These are phyloP conservation scores for Ogataea methanolica DNA, from an alignment of 805 yeast genomes.

Conservation along the genomic window DNA sequence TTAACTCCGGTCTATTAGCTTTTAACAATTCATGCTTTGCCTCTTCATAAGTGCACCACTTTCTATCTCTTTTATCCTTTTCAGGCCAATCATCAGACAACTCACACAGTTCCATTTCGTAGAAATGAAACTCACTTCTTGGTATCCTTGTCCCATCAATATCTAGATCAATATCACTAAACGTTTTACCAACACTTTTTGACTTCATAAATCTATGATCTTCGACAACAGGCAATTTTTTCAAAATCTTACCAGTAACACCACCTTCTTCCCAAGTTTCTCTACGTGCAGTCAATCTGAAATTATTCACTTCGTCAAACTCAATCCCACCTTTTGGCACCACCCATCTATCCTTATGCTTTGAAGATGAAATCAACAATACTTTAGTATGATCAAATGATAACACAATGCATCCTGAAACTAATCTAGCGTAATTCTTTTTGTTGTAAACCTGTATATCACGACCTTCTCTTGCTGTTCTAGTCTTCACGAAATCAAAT, in stretches of 20 bases:
- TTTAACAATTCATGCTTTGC: slow-evolving; percentile 56
- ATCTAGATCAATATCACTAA: slow-evolving; percentile 15
- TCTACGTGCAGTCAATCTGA: slow-evolving; percentile 56
- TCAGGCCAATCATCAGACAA: slow-evolving; percentile 78
- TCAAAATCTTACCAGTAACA: slow-evolving; percentile 57
- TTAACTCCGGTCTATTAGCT: slow-evolving; percentile 63
- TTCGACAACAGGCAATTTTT: slow-evolving; percentile 57
- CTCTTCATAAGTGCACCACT: slow-evolving; percentile 70
- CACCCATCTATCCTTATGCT: slow-evolving; percentile 71
- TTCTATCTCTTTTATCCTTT: slow-evolving; percentile 49
- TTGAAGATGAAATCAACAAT: slow-evolving; percentile 73
- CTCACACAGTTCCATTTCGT: slow-evolving; percentile 60
- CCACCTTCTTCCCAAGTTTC: slow-evolving; percentile 99
- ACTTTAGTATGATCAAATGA: slow-evolving; percentile 54
- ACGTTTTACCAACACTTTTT: slow-evolving; percentile 13
- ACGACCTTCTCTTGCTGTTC: slow-evolving; percentile 50
- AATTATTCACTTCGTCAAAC: slow-evolving; percentile 58
- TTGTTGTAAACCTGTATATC: slow-evolving; percentile 54
- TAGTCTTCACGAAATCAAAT: slow-evolving; percentile 25
- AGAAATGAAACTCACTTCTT: slow-evolving; percentile 83
- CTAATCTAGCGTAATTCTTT: slow-evolving; percentile 72
- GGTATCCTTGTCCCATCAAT: slow-evolving; percentile 40
- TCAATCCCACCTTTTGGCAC: slow-evolving; percentile 97
- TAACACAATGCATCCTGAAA: slow-evolving; percentile 87
- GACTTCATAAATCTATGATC: slow-evolving; percentile 39